A percentile compares a stretch with the other conserved stretches of the same genome.
Conservation (phyloP, 495 filamentous ascomycete genomes). For the Penicillium egyptiacum region DNA sequence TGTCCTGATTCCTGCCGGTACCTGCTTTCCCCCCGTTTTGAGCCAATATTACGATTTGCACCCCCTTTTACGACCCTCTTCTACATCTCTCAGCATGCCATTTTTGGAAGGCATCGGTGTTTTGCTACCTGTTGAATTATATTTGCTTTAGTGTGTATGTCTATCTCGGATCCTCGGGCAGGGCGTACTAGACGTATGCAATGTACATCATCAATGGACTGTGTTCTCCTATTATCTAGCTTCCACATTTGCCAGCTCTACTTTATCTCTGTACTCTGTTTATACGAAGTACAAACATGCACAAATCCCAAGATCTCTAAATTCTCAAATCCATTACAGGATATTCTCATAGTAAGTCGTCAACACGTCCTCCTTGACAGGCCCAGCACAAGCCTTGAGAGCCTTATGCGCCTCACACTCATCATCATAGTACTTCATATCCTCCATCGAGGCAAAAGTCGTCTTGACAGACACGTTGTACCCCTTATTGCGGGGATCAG, state of each 20-base stretch:
- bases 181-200: constrained; percentile 25
- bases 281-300: neutral
- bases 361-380: constrained; percentile 46
- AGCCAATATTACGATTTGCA: constrained; percentile 16
- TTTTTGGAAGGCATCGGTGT: constrained; percentile 21
- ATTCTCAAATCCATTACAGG: constrained; percentile 23
- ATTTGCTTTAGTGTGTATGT: constrained; percentile 6
- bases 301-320: neutral
- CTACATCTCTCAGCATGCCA: constrained; percentile 10
- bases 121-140: constrained; percentile 10
- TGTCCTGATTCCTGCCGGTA: neutral
- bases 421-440: constrained; percentile 70
- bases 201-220: constrained; percentile 36
- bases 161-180: neutral
- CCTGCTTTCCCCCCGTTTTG: constrained; percentile 2
- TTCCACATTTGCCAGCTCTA: neutral
- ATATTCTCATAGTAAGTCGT: constrained; percentile 51
- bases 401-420: constrained; percentile 61
- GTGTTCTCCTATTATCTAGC: constrained; percentile 1
- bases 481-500: constrained; percentile 60
- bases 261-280: neutral
- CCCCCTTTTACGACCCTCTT: neutral
- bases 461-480: constrained; percentile 60
- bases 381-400: constrained; percentile 51
- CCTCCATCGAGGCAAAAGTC: constrained; percentile 60